Percentiles rank a stretch among this genome's conserved stretches.
Conservation (phyloP, 805 yeast genomes). For the Cyberlindnera subsufficiens region DNA sequence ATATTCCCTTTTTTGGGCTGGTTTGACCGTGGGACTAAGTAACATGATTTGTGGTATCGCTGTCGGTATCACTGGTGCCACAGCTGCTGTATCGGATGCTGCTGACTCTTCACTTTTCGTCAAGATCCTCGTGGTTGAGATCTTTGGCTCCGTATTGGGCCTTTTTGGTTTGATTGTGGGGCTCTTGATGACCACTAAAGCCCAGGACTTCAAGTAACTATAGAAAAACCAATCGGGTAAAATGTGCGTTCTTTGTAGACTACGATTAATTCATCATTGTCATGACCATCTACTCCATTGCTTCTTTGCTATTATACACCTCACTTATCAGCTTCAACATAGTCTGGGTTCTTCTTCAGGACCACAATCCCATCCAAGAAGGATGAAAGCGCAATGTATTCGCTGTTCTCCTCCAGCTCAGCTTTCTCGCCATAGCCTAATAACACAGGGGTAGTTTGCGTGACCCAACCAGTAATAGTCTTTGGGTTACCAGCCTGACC, state of each 20-base stretch:
- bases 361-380: conserved; percentile 92
- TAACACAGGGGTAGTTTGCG: conserved; percentile 95
- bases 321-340: conserved; percentile 46
- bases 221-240: neutral
- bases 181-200: conserved; percentile 93
- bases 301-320: neutral
- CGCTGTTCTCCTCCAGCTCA: conserved; percentile 85
- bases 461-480: conserved; percentile 99
- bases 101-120: conserved; percentile 94
- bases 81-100: conserved; percentile 98
- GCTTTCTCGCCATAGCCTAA: conserved; percentile 94
- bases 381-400: conserved; percentile 75
- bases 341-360: conserved; percentile 85
- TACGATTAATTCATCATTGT: no score
- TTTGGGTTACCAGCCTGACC: conserved; percentile 99
- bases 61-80: conserved; percentile 95
- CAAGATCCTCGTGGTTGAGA: conserved; percentile 93
- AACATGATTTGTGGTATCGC: conserved; percentile 95
- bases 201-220: conserved; percentile 68
- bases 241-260: no score
- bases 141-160: conserved; percentile 94
- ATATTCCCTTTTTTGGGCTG: conserved; percentile 96
- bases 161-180: conserved; percentile 96
- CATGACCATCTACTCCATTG: no score
- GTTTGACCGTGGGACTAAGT: conserved; percentile 88